Evolutionary conservation across 2,329 filamentous ascomycete species (phyloP).

Genomic region (Diaporthe capsici): DNA sequence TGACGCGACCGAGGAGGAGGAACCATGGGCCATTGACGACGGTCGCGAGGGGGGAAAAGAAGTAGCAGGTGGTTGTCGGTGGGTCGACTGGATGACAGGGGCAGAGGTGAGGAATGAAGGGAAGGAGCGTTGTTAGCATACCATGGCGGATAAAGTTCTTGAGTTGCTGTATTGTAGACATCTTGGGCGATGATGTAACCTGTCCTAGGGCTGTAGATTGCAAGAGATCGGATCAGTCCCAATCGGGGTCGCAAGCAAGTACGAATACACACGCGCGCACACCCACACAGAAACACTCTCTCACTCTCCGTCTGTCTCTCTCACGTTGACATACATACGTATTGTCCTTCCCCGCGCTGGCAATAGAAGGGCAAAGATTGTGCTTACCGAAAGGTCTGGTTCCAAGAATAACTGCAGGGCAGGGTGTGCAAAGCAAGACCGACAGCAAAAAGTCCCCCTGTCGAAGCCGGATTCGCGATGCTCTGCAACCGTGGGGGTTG

Average conservation of each 20-base stretch:
- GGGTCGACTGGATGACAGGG: not conserved
- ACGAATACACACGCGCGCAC: not conserved
- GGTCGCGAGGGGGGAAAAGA: not conserved
- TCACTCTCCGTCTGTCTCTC: too few species aligned
- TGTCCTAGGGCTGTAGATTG: conserved; percentile 2
- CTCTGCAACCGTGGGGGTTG: conserved; percentile 18
- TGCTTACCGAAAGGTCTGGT: conserved; percentile 18
- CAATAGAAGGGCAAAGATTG: not conserved
- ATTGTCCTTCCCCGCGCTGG: not conserved
- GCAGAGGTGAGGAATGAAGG: conserved; percentile 12
- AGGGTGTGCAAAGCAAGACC: conserved; percentile 12
- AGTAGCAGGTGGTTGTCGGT: conserved; percentile 1
- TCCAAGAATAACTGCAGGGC: not conserved
- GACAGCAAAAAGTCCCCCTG: not conserved
- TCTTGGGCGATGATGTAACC: conserved; percentile 50
- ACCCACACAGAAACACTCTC: not conserved
- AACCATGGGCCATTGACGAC: not conserved
- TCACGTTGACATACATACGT: not conserved
- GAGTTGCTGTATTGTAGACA: conserved; percentile 90
- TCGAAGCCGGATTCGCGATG: not conserved
- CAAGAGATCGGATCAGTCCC: conserved; percentile 24
- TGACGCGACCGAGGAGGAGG: not conserved
- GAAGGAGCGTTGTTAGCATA: conserved; percentile 64
- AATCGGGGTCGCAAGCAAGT: not conserved
- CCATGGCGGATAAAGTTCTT: conserved; percentile 98